Conservation (phyloP, 2,329 filamentous ascomycete species). For the Aaosphaeria arxii region DNA sequence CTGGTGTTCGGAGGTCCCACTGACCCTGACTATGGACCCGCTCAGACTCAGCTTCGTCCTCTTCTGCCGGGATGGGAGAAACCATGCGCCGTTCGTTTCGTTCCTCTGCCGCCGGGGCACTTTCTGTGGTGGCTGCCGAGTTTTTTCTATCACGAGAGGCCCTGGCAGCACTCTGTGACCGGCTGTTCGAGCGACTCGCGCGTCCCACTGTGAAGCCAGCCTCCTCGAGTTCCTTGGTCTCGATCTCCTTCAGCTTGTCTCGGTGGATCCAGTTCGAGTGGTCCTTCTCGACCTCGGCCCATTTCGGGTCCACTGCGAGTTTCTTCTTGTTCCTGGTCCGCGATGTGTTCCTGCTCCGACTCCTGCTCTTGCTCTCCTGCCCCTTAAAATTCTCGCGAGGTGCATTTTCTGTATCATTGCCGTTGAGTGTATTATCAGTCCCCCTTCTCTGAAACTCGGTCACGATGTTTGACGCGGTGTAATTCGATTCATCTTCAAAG, state of each 20-base stretch:
- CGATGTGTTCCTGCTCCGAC: slow-evolving; percentile 7
- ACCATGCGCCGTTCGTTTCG: slow-evolving; percentile 27
- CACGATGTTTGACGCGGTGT: slow-evolving; percentile 34
- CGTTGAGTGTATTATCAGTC: slow-evolving; percentile 41
- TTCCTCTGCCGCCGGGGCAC: slow-evolving; percentile 22
- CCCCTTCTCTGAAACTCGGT: slow-evolving; percentile 37
- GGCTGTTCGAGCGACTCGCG: slow-evolving; percentile 35
- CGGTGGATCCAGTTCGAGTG: slow-evolving; percentile 81
- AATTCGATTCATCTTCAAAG: slow-evolving; percentile 14
- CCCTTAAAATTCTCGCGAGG: slow-evolving; percentile 42
- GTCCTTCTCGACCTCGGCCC: slow-evolving; percentile 41
- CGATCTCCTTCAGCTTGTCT: slow-evolving; percentile 78
- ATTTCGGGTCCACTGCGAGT: slow-evolving; percentile 14
- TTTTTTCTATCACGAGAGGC: slow-evolving; percentile 27
- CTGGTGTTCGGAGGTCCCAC: slow-evolving; percentile 74
- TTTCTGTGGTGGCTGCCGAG: slow-evolving; percentile 25
- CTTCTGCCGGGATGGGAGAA: slow-evolving; percentile 36
- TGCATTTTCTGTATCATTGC: slow-evolving; percentile 47
- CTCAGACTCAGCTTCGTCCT: slow-evolving; percentile 37
- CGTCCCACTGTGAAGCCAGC: slow-evolving; percentile 64
- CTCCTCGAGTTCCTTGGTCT: slow-evolving; percentile 75
- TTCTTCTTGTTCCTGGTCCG: slow-evolving; percentile 34
- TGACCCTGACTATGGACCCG: slow-evolving; percentile 39
- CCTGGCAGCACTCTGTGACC: slow-evolving; percentile 28
- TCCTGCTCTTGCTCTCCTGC: slow-evolving; percentile 10